phyloP scores from a whole-genome alignment of 2,329 filamentous ascomycete species.

The Fusarium goolgardi region DNA sequence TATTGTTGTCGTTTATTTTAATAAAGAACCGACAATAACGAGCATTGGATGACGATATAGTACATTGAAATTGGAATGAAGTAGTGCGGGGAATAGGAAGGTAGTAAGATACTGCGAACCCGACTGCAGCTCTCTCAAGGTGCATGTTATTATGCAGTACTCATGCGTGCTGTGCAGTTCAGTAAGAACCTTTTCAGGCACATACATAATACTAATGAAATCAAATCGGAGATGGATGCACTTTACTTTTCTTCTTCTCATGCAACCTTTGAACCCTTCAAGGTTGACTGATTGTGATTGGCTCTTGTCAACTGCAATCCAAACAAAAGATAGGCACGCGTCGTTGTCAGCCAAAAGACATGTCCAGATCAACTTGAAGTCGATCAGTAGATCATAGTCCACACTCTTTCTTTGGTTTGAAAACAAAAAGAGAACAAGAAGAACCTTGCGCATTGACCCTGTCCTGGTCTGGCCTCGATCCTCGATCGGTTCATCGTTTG shows the following conservation, averaged over 20 bases:
- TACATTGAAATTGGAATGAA: background rate
- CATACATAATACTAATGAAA: background rate
- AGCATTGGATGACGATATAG: constrained; percentile 26
- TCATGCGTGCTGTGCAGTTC: background rate
- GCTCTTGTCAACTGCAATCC: constrained; percentile 30
- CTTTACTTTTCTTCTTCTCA: constrained; percentile 5
- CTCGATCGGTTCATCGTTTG: background rate
- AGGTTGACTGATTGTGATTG: constrained; percentile 39
- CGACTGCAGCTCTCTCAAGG: background rate
- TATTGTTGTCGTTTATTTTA: background rate
- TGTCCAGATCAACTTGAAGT: constrained; percentile 15
- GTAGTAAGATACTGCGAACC: background rate
- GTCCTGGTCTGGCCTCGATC: background rate
- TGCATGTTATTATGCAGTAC: background rate
- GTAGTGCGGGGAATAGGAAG: constrained; percentile 12
- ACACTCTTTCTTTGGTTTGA: constrained; percentile 6
- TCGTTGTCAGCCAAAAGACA: constrained; percentile 24
- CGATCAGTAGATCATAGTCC: background rate
- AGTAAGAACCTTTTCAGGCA: constrained; percentile 17
- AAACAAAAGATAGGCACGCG: constrained; percentile 41
- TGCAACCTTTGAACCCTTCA: constrained; percentile 20
- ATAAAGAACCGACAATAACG: constrained; percentile 18
- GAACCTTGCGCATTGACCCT: constrained; percentile 8
- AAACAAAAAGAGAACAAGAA: constrained; percentile 3
- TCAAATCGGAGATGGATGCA: constrained; percentile 16